phyloP scores from a whole-genome alignment of 352 stramenopile genomes.

The Pythium utonaiense region DNA sequence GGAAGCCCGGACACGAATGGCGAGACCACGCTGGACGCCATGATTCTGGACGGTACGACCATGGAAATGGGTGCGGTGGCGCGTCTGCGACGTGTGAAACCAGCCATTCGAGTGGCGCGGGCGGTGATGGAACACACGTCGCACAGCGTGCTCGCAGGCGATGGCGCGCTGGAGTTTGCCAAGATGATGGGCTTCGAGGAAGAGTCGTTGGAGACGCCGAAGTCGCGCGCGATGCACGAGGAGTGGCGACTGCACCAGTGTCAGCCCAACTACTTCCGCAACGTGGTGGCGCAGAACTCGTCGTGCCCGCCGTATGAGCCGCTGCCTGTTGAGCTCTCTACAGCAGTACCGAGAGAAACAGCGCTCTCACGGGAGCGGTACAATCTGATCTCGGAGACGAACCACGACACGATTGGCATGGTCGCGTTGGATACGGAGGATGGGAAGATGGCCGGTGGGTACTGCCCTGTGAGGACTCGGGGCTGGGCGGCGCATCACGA shows the following conservation, averaged over 20 bases:
- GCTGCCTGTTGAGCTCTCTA: constrained; percentile 7
- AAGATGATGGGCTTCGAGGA: constrained; percentile 91
- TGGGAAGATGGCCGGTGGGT: constrained; percentile 60
- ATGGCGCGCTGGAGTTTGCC: constrained; percentile 83
- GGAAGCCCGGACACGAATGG: constrained; percentile 83
- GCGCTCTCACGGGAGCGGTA: not conserved
- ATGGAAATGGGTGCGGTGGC: constrained; percentile 86
- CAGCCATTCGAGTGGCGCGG: constrained; percentile 78
- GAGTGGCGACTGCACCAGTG: constrained; percentile 63
- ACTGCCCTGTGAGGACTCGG: not conserved
- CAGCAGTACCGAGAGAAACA: not conserved
- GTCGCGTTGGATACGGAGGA: constrained; percentile 45
- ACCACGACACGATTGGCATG: constrained; percentile 93
- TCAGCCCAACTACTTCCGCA: constrained; percentile 90
- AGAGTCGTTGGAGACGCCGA: constrained; percentile 57
- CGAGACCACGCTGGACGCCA: constrained; percentile 89
- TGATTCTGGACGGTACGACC: constrained; percentile 86
- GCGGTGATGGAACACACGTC: constrained; percentile 87
- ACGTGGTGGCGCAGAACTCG: constrained; percentile 57
- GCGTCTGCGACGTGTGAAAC: constrained; percentile 74
- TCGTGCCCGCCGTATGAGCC: constrained; percentile 82
- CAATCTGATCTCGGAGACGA: constrained; percentile 46
- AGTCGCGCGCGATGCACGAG: constrained; percentile 47
- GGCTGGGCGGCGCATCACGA: not conserved
- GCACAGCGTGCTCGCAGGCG: constrained; percentile 84